Conservation (phyloP, 2,329 filamentous ascomycete species). For the Coniella vitis region DNA sequence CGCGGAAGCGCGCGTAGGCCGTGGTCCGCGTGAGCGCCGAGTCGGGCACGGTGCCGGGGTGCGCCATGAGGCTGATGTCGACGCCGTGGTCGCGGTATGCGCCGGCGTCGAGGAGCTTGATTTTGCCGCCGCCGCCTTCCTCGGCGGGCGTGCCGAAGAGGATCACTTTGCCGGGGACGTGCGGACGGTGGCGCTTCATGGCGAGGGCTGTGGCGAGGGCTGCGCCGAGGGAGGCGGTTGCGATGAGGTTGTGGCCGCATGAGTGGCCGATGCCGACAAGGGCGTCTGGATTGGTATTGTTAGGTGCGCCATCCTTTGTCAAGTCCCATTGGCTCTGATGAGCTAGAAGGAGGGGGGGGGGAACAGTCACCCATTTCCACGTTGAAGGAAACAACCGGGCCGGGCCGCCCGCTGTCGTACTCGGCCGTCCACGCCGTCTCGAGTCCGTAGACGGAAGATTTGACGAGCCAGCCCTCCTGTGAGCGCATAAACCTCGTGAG, state of each 20-base stretch:
- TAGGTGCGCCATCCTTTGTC: too few species aligned
- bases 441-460: conserved; percentile 42
- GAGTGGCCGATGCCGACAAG: conserved; percentile 45
- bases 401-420: conserved; percentile 37
- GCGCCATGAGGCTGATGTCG: conserved; percentile 33
- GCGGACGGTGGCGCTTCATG: conserved; percentile 28
- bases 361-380: conserved; percentile 39
- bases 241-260: conserved; percentile 50
- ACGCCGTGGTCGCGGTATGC: conserved; percentile 34
- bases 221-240: conserved; percentile 38
- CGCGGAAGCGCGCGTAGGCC: conserved; percentile 42
- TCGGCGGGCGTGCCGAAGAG: conserved; percentile 46
- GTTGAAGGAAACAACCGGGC: conserved; percentile 40
- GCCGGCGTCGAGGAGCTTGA: conserved; percentile 35
- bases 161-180: conserved; percentile 36
- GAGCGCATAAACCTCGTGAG: conserved; percentile 40
- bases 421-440: conserved; percentile 46
- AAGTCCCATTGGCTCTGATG: too few species aligned
- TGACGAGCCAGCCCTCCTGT: conserved; percentile 42
- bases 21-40: conserved; percentile 44
- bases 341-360: too few species aligned
- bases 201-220: conserved; percentile 40
- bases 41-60: conserved; percentile 37
- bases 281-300: conserved; percentile 29
- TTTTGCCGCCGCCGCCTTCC: conserved; percentile 34